phyloP scores from a whole-genome alignment of 1,284 basidiomycete genomes.

The Xerocomus amazonicus region DNA sequence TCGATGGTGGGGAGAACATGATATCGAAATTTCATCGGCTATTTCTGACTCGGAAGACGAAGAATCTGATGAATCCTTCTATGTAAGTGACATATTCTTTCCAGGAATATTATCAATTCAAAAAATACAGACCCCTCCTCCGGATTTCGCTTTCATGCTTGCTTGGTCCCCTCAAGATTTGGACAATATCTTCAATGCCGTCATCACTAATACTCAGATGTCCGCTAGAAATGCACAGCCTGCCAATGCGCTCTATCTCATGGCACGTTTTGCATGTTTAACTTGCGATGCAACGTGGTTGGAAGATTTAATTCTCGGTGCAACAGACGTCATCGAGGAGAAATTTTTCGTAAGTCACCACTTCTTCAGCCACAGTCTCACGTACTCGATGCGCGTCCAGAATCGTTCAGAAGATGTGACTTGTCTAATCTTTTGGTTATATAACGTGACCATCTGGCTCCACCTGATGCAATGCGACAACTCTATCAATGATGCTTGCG shows the following conservation, averaged over 20 bases:
- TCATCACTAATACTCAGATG: slow-evolving; percentile 71
- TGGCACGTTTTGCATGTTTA: slow-evolving; percentile 84
- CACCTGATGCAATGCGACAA: slow-evolving; percentile 87
- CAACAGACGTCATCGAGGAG: slow-evolving; percentile 90
- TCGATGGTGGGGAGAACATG: slow-evolving; percentile 62
- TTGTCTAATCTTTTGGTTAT: slow-evolving; percentile 90
- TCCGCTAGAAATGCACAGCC: slow-evolving; percentile 71
- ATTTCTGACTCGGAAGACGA: slow-evolving; percentile 45
- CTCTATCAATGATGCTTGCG: slow-evolving; percentile 70
- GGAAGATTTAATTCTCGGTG: slow-evolving; percentile 87
- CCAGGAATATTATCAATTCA: slow-evolving; percentile 14
- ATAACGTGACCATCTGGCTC: slow-evolving; percentile 86
- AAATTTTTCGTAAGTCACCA: slow-evolving; percentile 75
- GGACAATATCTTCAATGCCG: slow-evolving; percentile 73
- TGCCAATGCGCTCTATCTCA: slow-evolving; percentile 79
- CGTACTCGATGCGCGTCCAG: slow-evolving; percentile 39
- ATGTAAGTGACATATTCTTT: slow-evolving; percentile 43
- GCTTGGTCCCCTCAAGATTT: slow-evolving; percentile 83
- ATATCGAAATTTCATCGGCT: slow-evolving; percentile 35
- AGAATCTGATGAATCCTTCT: slow-evolving; percentile 44
- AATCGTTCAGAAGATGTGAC: slow-evolving; percentile 81
- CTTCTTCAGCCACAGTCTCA: slow-evolving; percentile 1
- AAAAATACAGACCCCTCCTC: slow-evolving; percentile 55
- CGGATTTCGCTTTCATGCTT: slow-evolving; percentile 81
- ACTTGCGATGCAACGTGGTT: slow-evolving; percentile 86